Base-by-base conservation (phyloP, 176 grass and related monocot genomes). In the Melocanna baccifera region DNA sequence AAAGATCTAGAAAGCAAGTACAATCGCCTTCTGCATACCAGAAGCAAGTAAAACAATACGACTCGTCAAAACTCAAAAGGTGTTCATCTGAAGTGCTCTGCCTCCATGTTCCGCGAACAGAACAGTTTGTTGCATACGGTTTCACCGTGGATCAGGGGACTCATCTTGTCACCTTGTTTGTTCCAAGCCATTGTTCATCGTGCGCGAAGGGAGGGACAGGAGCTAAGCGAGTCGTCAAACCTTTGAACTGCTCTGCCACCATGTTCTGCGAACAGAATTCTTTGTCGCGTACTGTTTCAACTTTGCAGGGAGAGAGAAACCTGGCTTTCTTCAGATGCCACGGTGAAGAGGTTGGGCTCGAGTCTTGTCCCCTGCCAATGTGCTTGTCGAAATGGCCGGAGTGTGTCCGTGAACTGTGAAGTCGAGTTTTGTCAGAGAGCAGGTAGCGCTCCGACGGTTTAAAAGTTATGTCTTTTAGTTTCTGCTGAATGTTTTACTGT, bases 401-500 rank as follows among this genome's bases (percentile, higher is more conserved):
- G 32, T 34, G 32, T 34, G 32, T 34, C 32, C 32, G 32, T 34
- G 32, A 34, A 34, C 32, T 34, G 32, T 34, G 32, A 34, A 34
- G 32, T 34, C 0, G 32, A 34, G 32, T 34, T 34, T 34, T 34
- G 32, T 34, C 32, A 2, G 32, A 32, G 32, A 32, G 32, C 3
- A 32, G 32, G 32, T 34, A 34, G 32, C 1, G 32, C 32, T 34
- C 4, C 4, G 4, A 34, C 32, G 32, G 2, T 34, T 34, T 34
- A 34, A 34, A 34, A 34, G 32, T 3, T 34, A 34, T 34, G 32
- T 2, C 3, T 34, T 34, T 34, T 4, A 3, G 32, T 4, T 34
- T 34, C 0, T 34, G 4, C 3, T 4, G 32, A 34, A 0, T 34
- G 3, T 34, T 34, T 34, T 4, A 3, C 0, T 34, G 3, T 0